Evolutionary conservation across 148 eudicot species (phyloP).

Genomic region (Chenopodium quinoa): DNA sequence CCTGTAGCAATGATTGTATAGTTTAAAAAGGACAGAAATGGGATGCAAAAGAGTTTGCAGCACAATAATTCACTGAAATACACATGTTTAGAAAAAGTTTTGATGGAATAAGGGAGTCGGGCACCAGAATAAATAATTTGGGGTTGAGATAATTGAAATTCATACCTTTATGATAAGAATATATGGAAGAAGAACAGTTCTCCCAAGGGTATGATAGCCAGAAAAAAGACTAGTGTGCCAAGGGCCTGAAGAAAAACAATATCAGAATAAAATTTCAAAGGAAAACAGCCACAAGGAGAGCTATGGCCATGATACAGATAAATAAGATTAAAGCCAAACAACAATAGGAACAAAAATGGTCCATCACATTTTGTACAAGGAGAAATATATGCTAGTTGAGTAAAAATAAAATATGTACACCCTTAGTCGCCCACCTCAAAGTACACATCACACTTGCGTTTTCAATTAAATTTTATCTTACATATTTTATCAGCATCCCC

Average conservation of each 20-base stretch:
- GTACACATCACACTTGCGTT: not conserved
- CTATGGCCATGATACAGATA: not conserved
- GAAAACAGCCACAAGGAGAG: not conserved
- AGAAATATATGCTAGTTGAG: not conserved
- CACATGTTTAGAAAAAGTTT: not conserved
- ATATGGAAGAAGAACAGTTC: slow-evolving; percentile 95
- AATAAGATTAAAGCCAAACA: not conserved
- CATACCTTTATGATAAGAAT: slow-evolving; percentile 80
- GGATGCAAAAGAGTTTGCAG: not conserved
- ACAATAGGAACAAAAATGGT: not conserved
- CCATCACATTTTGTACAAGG: not conserved
- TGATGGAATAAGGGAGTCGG: not conserved
- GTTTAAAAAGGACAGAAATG: not conserved
- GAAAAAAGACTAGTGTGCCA: slow-evolving; percentile 72
- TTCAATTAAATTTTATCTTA: not conserved
- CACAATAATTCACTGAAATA: not conserved
- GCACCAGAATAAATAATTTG: not conserved
- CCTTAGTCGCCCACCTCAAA: not conserved
- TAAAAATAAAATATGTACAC: not conserved
- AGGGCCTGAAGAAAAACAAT: slow-evolving; percentile 56
- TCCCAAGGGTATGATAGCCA: slow-evolving; percentile 78
- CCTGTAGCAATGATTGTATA: slow-evolving; percentile 41
- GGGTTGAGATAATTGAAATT: not conserved
- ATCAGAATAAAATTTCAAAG: not conserved
- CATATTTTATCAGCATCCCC: not conserved